Evolutionary conservation across 805 yeast species (phyloP).

Genomic region (Wickerhamomyces sydowiorum): DNA sequence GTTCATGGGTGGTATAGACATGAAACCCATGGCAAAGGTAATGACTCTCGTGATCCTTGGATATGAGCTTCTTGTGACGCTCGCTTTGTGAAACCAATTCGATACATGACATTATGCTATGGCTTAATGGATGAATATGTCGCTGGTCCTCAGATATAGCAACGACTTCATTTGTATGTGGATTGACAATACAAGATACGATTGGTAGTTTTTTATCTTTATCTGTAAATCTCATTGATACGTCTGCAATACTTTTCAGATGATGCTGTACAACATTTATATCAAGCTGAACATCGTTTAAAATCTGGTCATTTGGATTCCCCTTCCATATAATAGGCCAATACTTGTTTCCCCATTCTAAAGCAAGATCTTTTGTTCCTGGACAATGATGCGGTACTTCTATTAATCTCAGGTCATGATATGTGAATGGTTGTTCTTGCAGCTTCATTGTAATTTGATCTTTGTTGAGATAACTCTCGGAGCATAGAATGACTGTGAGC

Average conservation of each 20-base stretch:
- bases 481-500: conserved; percentile 41
- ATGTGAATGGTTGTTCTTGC: conserved; percentile 12
- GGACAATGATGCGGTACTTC: conserved; percentile 63
- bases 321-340: conserved; percentile 98
- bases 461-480: conserved; percentile 24
- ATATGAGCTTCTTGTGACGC: conserved; percentile 29
- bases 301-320: conserved; percentile 68
- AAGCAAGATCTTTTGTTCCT: conserved; percentile 57
- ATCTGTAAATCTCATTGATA: conserved; percentile 22
- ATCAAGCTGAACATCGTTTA: conserved; percentile 51
- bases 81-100: conserved; percentile 56
- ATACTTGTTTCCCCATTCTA: conserved; percentile 55
- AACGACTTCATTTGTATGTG: conserved; percentile 35
- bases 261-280: conserved; percentile 34
- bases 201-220: conserved; percentile 33
- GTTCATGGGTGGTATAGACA: conserved; percentile 90
- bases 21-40: conserved; percentile 75
- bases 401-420: conserved; percentile 13
- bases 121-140: conserved; percentile 49
- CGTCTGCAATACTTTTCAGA: conserved; percentile 23
- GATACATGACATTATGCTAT: conserved; percentile 72
- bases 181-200: conserved; percentile 61
- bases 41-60: conserved; percentile 7
- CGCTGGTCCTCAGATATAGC: conserved; percentile 37
- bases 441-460: conserved; percentile 19